phyloP scores from a whole-genome alignment of 1,284 basidiomycete species.

The Cutaneotrichosporon sp. region DNA sequence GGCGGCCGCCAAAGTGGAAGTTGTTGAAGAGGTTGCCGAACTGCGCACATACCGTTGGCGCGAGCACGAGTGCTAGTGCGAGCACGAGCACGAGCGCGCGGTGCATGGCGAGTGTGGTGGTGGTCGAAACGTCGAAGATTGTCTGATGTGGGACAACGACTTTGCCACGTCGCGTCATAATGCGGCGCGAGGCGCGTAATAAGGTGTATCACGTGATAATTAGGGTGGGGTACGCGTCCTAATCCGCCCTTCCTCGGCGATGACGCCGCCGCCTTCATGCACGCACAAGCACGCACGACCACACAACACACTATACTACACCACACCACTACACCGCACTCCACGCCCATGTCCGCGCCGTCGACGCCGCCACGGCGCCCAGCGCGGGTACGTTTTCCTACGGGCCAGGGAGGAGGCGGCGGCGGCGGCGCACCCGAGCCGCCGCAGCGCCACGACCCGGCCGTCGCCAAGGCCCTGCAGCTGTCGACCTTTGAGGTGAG shows the following conservation, averaged over 20 bases:
- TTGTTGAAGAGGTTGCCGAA: conserved; percentile 45
- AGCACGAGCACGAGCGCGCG: conserved; percentile 5
- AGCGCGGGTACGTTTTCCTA: conserved; percentile 4
- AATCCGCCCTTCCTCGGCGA: too few relatives aligned
- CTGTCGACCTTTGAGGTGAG: conserved; percentile 63
- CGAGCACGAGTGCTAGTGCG: conserved; percentile 8
- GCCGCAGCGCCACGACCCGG: conserved; percentile 48
- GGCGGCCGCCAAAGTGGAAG: conserved; percentile 27
- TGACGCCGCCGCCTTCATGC: too few relatives aligned
- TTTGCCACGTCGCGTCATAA: too few relatives aligned
- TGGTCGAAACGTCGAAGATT: not conserved
- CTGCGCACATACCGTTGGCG: conserved; percentile 24
- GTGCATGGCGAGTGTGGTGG: not conserved
- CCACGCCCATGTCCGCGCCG: conserved; percentile 2
- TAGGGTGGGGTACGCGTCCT: too few relatives aligned
- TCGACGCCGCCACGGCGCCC: conserved; percentile 10
- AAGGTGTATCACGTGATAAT: too few relatives aligned
- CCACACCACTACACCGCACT: not conserved
- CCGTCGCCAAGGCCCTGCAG: conserved; percentile 60
- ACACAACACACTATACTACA: not conserved
- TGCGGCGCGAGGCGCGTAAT: too few relatives aligned
- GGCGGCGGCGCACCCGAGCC: not conserved
- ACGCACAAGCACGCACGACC: too few relatives aligned
- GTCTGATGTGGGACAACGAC: not conserved
- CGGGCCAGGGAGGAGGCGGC: not conserved